A percentile compares a stretch with the other conserved stretches of the same genome.
Conservation (phyloP, 1,284 basidiomycete species). For the Cronartium quercuum region DNA sequence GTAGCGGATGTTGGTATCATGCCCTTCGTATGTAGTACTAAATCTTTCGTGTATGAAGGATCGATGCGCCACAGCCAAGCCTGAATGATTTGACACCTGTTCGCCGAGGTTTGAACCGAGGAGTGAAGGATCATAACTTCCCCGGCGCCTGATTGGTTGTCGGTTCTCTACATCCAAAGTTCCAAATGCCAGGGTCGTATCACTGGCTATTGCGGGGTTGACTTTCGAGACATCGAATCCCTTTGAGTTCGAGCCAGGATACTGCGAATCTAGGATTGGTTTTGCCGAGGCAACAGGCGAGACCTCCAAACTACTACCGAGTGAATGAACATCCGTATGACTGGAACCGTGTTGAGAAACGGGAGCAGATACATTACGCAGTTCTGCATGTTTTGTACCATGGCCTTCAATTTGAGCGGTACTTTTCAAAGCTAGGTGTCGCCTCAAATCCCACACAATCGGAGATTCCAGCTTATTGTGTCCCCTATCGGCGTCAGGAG, state of each 20-base stretch:
- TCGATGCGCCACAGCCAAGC: slow-evolving; percentile 28
- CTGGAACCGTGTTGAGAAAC: not conserved
- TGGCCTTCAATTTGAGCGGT: not conserved
- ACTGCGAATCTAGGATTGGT: slow-evolving; percentile 27
- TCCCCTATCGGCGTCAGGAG: slow-evolving; percentile 25
- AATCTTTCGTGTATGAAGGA: not conserved
- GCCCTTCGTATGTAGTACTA: slow-evolving; percentile 61
- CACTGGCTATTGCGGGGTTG: slow-evolving; percentile 34
- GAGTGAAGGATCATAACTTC: not conserved
- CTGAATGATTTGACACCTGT: slow-evolving; percentile 45
- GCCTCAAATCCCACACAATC: slow-evolving; percentile 35
- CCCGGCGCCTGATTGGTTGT: not conserved
- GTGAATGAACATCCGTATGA: not conserved
- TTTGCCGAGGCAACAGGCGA: slow-evolving; percentile 10
- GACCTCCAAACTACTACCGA: slow-evolving; percentile 15
- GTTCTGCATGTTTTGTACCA: slow-evolving; percentile 11
- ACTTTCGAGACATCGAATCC: slow-evolving; percentile 38
- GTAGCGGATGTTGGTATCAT: slow-evolving; percentile 76
- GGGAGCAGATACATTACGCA: slow-evolving; percentile 9
- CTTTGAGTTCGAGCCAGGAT: slow-evolving; percentile 22
- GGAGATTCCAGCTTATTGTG: slow-evolving; percentile 23
- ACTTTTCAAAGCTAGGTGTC: slow-evolving; percentile 24
- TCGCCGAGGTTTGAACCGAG: slow-evolving; percentile 31
- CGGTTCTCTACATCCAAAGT: slow-evolving; percentile 28
- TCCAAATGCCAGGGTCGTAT: slow-evolving; percentile 30